Percentiles rank a stretch among this genome's conserved stretches.
These are phyloP conservation scores for Blastobotrys terrestris DNA, from an alignment of 805 yeast species.

Conservation along the genomic window DNA sequence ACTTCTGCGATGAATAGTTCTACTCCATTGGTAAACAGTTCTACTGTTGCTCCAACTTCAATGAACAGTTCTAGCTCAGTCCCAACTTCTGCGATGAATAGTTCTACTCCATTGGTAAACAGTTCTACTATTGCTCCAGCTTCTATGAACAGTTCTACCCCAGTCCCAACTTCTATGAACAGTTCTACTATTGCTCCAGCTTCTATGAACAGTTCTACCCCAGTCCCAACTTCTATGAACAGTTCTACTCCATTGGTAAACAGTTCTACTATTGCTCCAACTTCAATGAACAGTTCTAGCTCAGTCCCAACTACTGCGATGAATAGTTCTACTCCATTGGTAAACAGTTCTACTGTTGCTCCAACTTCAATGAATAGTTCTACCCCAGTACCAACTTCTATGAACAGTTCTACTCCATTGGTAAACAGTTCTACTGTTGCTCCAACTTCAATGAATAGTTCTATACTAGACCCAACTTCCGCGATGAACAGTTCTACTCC, in stretches of 20 bases:
- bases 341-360: neutral
- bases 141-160: neutral
- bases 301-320: neutral
- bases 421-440: too few species aligned
- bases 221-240: neutral
- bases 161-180: neutral
- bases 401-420: neutral
- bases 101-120: neutral
- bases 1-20: too few species aligned
- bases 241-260: neutral
- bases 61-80: too few species aligned
- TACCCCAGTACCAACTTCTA: neutral
- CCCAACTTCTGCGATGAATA: neutral
- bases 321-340: too few species aligned
- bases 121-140: too few species aligned
- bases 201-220: neutral
- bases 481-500: neutral
- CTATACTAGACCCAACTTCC: too few species aligned
- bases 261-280: neutral
- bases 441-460: neutral
- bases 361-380: neutral
- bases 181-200: neutral
- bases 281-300: conserved; percentile 1
- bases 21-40: too few species aligned
- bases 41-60: too few species aligned